Base-by-base conservation (phyloP, 495 filamentous ascomycete species). In the Clavariopsis aquatica region DNA sequence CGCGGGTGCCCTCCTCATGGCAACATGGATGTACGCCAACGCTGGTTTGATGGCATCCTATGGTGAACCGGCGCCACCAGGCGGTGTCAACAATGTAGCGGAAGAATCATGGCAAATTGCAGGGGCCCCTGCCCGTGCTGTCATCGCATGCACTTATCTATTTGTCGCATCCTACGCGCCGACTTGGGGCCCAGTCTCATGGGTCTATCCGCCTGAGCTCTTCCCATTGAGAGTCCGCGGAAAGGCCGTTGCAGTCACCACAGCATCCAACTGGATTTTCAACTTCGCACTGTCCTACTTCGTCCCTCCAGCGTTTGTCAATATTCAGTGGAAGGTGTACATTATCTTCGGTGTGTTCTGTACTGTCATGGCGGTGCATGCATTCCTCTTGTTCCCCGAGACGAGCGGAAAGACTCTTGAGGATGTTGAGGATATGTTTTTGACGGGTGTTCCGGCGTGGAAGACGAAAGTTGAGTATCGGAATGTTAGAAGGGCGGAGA, bases 211-310 rank as follows among this genome's bases (percentile, higher is more conserved):
- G 24, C 81, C 89, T 22, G 86, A 92, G 73, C 80, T 93, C 65
- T 89, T 86, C 78, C 86, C 91, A 17, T 80, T 90, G 29, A 83
- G 88, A 62, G 84, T 87, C 38, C 83, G 90, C 74, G 84, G 86
- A 38, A 89, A 88, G 78, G 88, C 77, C 0, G 76, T 90, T n/a
- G 87, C 88, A n/a, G 77, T 92, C 15, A 78, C 82, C 41, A 90
- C 88, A 0, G 84, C 87, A 2, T 81, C 80, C 9, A 91, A 90
- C 78, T 92, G 89, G 89, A 80, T 83, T 23, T 91, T 90, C 78
- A 91, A 91, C 79, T 91, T 90, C 71, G 89, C 89, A 0, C 81
- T 91, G 4, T 82, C 84, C 9, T 90, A 87, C 74, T 92, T 92
- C 62, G 87, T 90, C 3, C 89, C 89, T 1, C 84, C 87, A 0